phyloP scores from a whole-genome alignment of 768 basidiomycete species.

The Xerocomellus intermedius region DNA sequence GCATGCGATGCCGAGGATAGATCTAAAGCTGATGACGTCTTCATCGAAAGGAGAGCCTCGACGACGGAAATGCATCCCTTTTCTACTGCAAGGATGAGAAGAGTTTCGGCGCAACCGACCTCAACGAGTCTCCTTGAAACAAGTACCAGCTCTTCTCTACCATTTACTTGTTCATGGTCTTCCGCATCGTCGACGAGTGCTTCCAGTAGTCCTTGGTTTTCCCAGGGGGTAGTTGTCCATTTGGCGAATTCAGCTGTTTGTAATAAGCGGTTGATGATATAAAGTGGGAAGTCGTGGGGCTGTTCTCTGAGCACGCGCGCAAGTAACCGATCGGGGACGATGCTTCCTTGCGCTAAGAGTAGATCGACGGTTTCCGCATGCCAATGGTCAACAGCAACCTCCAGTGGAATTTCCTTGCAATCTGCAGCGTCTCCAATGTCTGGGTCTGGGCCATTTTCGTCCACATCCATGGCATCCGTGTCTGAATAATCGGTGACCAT shows the following conservation, averaged over 20 bases:
- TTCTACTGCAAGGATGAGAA: neutral
- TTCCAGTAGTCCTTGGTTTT: neutral
- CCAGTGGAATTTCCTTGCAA: neutral
- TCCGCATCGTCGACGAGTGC: neutral
- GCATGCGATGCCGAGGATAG: no score
- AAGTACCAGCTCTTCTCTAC: neutral
- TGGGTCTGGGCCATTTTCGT: no score
- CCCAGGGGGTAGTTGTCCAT: neutral
- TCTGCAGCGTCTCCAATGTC: neutral
- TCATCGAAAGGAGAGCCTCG: neutral
- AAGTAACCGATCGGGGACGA: neutral
- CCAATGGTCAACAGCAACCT: slow-evolving; percentile 1
- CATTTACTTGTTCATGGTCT: neutral
- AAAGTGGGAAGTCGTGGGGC: neutral
- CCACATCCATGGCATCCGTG: neutral
- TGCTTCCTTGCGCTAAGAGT: neutral
- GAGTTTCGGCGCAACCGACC: neutral
- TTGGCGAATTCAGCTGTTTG: neutral
- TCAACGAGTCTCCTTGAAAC: neutral
- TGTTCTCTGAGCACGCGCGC: neutral
- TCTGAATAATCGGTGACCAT: neutral
- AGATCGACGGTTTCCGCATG: neutral
- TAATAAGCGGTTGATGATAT: neutral
- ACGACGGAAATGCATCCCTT: neutral
- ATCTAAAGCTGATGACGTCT: neutral